Evolutionary conservation across 1,284 basidiomycete genomes (phyloP).

Genomic region (Austroboletus novae-zelandiae): DNA sequence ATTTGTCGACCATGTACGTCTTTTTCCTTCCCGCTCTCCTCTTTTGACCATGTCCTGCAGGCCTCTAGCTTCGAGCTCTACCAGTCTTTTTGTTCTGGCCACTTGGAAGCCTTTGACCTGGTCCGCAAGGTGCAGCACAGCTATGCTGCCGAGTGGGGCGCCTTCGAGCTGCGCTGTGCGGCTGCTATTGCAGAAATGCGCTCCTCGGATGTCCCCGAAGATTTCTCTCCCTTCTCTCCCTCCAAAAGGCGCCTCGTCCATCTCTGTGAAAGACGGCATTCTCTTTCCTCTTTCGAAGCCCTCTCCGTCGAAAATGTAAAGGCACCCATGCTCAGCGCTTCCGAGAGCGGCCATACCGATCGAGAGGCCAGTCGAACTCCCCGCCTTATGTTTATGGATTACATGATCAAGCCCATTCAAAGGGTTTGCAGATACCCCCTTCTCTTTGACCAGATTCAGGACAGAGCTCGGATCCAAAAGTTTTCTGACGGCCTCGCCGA

Average conservation of each 20-base stretch:
- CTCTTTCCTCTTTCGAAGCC: slow-evolving; percentile 32
- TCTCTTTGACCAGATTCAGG: slow-evolving; percentile 73
- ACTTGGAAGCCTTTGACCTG: slow-evolving; percentile 75
- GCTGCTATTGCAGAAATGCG: slow-evolving; percentile 44
- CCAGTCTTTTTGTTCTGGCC: slow-evolving; percentile 80
- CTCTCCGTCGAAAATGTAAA: slow-evolving; percentile 30
- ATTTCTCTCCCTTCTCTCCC: slow-evolving; percentile 10
- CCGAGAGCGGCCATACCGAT: slow-evolving; percentile 29
- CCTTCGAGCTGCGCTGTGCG: slow-evolving; percentile 76
- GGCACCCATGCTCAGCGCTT: slow-evolving; percentile 16
- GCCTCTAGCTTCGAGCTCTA: slow-evolving; percentile 75
- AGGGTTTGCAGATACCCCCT: slow-evolving; percentile 91
- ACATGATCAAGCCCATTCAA: slow-evolving; percentile 88
- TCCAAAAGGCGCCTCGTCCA: slow-evolving; percentile 13
- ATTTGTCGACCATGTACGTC: slow-evolving; percentile 64
- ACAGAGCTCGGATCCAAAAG: slow-evolving; percentile 28
- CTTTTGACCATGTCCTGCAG: slow-evolving; percentile 39
- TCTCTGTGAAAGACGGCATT: slow-evolving; percentile 33
- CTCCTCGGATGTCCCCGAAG: slow-evolving; percentile 10
- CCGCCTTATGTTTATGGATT: slow-evolving; percentile 70
- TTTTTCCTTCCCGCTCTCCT: not conserved
- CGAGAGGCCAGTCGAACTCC: slow-evolving; percentile 18
- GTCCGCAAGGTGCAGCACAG: slow-evolving; percentile 63
- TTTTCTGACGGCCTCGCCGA: slow-evolving; percentile 28
- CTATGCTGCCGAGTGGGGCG: slow-evolving; percentile 71